A percentile compares a stretch with the other conserved stretches of the same genome.
These are phyloP conservation scores for Scedosporium apiospermum DNA, from an alignment of 2,329 filamentous ascomycete species.

Conservation along the genomic window DNA sequence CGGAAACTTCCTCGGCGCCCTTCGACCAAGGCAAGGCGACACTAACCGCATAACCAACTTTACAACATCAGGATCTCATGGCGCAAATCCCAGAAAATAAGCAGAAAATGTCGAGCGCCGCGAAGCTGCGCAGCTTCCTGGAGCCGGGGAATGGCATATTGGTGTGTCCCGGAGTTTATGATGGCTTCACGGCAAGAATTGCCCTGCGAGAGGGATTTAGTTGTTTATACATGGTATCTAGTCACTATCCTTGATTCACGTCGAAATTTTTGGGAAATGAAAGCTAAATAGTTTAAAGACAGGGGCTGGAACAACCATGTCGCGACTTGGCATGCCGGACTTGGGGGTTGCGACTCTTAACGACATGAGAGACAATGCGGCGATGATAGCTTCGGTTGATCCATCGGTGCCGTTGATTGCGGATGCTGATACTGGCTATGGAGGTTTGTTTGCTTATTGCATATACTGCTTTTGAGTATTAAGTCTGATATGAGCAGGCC, in stretches of 20 bases:
- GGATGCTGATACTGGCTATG: conserved; percentile 51
- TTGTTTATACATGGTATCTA: conserved; percentile 55
- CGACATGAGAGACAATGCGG: conserved; percentile 55
- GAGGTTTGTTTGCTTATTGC: conserved; percentile 18
- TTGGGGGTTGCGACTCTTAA: conserved; percentile 51
- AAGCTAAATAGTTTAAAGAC: conserved; percentile 29
- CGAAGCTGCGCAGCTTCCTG: conserved; percentile 30
- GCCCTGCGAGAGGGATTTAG: conserved; percentile 54
- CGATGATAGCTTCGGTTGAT: conserved; percentile 53
- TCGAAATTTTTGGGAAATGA: neutral
- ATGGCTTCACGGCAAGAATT: conserved; percentile 56
- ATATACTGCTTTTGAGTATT: neutral
- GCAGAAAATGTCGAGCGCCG: conserved; percentile 14
- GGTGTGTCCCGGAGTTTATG: conserved; percentile 57
- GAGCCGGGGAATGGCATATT: conserved; percentile 31
- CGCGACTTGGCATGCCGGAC: conserved; percentile 52
- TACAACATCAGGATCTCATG: neutral
- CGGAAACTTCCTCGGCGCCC: no score
- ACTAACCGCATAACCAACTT: no score
- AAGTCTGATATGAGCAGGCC: conserved; percentile 9
- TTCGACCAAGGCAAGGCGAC: no score
- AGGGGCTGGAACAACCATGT: conserved; percentile 52
- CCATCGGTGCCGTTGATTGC: conserved; percentile 48
- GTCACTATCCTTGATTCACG: neutral
- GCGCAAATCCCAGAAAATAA: neutral